These are phyloP conservation scores for Retiboletus fuscus DNA, from an alignment of 1,284 basidiomycete genomes.

Conservation along the genomic window DNA sequence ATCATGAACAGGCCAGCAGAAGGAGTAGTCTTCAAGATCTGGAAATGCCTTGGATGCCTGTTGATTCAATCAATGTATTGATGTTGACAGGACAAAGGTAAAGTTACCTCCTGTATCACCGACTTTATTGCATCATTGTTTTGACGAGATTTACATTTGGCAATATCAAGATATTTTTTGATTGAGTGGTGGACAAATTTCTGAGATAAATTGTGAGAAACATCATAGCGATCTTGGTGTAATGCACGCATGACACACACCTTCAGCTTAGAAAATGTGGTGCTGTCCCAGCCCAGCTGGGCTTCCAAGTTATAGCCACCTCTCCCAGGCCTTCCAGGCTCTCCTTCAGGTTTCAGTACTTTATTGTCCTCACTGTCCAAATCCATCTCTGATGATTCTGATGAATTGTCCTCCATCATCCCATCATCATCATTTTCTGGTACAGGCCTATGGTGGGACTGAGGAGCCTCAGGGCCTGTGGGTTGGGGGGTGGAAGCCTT, in stretches of 20 bases:
- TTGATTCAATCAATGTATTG: too few relatives aligned
- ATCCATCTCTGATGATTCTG: constrained; percentile 15
- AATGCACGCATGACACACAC: background rate
- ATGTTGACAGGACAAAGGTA: background rate
- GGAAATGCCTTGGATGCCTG: constrained; percentile 17
- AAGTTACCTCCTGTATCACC: constrained; percentile 18
- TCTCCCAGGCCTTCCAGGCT: constrained; percentile 20
- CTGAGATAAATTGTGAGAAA: constrained; percentile 1
- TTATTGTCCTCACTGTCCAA: background rate
- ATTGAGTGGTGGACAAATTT: constrained; percentile 19
- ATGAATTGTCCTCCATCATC: background rate
- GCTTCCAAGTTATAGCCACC: constrained; percentile 31
- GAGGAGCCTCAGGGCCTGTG: too few relatives aligned
- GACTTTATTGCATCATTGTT: background rate
- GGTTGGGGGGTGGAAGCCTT: too few relatives aligned
- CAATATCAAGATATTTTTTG: constrained; percentile 16
- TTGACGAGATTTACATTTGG: constrained; percentile 18
- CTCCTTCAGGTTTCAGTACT: constrained; percentile 23
- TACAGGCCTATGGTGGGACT: background rate
- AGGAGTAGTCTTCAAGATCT: constrained; percentile 11
- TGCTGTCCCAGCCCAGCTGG: constrained; percentile 12
- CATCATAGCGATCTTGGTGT: background rate
- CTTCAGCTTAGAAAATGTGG: constrained; percentile 4
- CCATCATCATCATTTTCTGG: background rate
- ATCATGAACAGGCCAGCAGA: constrained; percentile 23